Base-by-base conservation (phyloP, 2,329 filamentous ascomycete genomes). In the Phaeomoniella chlamydospora region DNA sequence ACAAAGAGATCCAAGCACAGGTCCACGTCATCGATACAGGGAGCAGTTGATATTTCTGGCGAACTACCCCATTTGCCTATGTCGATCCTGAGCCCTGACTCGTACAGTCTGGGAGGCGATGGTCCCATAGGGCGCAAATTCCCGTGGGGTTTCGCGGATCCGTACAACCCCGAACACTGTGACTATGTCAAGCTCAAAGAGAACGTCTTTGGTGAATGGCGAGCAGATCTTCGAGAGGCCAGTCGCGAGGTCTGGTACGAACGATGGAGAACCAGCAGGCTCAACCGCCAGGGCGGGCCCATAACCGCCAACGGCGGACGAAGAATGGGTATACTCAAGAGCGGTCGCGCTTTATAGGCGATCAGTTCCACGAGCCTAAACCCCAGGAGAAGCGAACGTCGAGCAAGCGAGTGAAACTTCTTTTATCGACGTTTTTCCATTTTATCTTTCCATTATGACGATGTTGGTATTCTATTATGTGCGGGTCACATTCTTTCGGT, bases 81-180 rank as follows among this genome's bases (percentile, higher is more conserved):
- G 52, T 94, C 86, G 29, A 83, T 94, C 54, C 80, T 98, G 54
- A 94, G 85, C 42, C 90, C 90, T 0, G 90, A 98, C 55, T 72
- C 83, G 30, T 93, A 96, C 59, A 61, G 59, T 2, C 43, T 64
- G 18, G 83, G 92, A 17, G 52, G 52, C 6, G 52, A 60, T 37
- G 51, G 56, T 29, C 61, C 58, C 2, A 63, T 93, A 41, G 90
- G 90, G 32, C 81, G 90, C 41, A 78, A 80, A 44, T 98, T 96
- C 55, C 83, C 90, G 0, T 98, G 90, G 90, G 90, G 90, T 4
- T 92, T 94, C 48, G 90, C 90, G 3, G 85, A 96, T 52, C 90
- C 90, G 1, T 87, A 90, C 64, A 79, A 96, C 50, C 69, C 77
- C 18, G 74, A 82, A 48, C 90, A 98, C 61, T 98, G 90, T 61